Evolutionary conservation across 2,329 filamentous ascomycete genomes (phyloP), one percentile per base, ranked within the genome.

Genomic region (Alternaria triticina): DNA sequence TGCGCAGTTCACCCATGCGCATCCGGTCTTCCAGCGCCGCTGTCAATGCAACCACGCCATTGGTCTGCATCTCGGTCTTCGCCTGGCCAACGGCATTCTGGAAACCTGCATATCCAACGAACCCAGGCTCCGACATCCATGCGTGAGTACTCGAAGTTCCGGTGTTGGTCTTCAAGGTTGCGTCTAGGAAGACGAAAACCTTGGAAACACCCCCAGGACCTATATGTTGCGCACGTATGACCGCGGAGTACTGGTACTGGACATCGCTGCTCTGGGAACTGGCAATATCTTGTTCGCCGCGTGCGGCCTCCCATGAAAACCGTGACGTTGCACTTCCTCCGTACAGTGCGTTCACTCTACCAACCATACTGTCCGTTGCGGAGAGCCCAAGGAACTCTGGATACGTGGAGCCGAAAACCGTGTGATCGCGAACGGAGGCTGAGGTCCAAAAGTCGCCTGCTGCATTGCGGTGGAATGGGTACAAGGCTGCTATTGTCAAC

Each of bases 351-450:
- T 50, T 47, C 11, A 50, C 7, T 20, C 17, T 13, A 10, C 27
- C 4, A 20, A 15, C 27, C 20, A 50, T 10, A 33, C 17, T 15
- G 1, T 50, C 17, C 5, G 12, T 50, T 33, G 12, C 12, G 27
- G 47, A 50, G 47, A 50, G 5, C 5, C 27, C 17, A 27, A 11
- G 27, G 11, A 33, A 33, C 27, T 95, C 92, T 0, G 88, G 84
- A 74, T 96, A 96, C 0, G 88, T 89, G 76, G 96, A 96, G 13
- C 89, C 89, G 77, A 96, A 92, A 1, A 81, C 82, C 25, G 84
- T 83, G 7, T 86, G 87, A 44, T 86, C 83, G 28, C 90, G 86
- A 12, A 88, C 84, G 64, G 82, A 84, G 56, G 89, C 85, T 0
- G 91, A 91, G 7, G 86, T 90, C 88, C 90, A 94, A 74, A 91